These are phyloP conservation scores for Microsporum canis DNA, from an alignment of 2,329 filamentous ascomycete genomes.

Conservation along the genomic window DNA sequence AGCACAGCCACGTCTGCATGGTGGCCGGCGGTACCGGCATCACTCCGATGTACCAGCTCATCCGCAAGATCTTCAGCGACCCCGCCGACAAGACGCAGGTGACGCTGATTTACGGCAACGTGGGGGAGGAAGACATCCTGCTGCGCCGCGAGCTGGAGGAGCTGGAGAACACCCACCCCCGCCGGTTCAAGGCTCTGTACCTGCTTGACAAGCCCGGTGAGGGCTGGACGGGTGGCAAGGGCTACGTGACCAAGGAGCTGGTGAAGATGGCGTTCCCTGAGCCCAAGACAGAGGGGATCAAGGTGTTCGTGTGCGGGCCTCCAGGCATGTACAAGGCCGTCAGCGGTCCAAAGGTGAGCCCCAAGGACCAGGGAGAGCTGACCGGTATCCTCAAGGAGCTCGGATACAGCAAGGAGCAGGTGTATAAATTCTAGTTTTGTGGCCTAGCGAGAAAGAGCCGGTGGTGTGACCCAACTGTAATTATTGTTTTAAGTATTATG, in stretches of 20 bases:
- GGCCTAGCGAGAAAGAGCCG: conserved; percentile 5
- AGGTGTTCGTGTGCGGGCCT: conserved; percentile 92
- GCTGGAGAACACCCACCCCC: conserved; percentile 89
- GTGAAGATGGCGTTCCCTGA: conserved; percentile 91
- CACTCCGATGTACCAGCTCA: conserved; percentile 94
- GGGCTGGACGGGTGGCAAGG: conserved; percentile 60
- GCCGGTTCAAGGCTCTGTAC: conserved; percentile 92
- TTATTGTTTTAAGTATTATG: neutral
- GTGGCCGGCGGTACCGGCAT: conserved; percentile 94
- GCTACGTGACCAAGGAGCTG: conserved; percentile 78
- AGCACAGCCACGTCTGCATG: conserved; percentile 62
- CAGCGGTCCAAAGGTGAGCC: conserved; percentile 78
- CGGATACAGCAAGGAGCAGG: conserved; percentile 76
- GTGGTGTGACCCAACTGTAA: neutral
- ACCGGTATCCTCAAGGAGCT: conserved; percentile 70
- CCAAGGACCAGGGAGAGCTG: conserved; percentile 89
- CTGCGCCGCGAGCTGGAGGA: conserved; percentile 73
- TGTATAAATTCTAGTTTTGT: conserved; percentile 75
- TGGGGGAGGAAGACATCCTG: conserved; percentile 80
- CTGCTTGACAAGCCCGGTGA: conserved; percentile 72
- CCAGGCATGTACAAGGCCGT: conserved; percentile 89
- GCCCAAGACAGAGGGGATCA: conserved; percentile 83
- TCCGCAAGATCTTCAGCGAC: conserved; percentile 87
- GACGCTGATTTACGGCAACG: conserved; percentile 85
- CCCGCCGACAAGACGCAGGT: conserved; percentile 96